Evolutionary conservation across 176 grass and related monocot genomes (phyloP), one percentile per base, ranked within the genome.

Genomic region (Zizania latifolia): DNA sequence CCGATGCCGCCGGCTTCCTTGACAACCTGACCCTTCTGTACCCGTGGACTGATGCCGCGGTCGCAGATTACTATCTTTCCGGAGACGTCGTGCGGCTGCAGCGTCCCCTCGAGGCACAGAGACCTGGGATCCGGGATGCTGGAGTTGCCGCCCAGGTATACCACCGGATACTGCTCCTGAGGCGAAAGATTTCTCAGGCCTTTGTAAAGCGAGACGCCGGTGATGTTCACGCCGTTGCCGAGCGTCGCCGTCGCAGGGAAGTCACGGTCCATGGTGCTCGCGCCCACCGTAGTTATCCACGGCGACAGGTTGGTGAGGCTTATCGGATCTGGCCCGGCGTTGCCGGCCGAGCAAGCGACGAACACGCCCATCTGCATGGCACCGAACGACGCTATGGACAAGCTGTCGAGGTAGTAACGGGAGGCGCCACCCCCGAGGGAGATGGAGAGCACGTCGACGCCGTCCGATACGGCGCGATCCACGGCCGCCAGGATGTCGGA

Each of bases 351-450:
- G 79, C 95, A 99, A 56, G 95, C 92, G 57, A 99, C 77, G 83
- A 99, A 99, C 39, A 99, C 95, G 37, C 95, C 95, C 95, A 79
- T 94, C 89, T 90, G 89, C 95, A 99, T 94, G 65, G 95, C 95
- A 10, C 91, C 95, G 9, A 99, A 99, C 2, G 95, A 82, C 11
- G 95, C 92, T 4, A 99, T 82, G 21, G 95, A 89, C 50, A 99
- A 35, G 64, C 92, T 99, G 79, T 99, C 95, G 15, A 73, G 86
- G 81, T 86, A 87, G 70, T 99, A 99, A 1, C 82, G 76, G 39
- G 95, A 90, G 15, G 90, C 79, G 13, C 95, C 92, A 24, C 95
- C 92, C n/a, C 95, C 95, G 37, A 99, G 96, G 38, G 96, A 99
- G 85, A 99, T 92, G 84, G 96, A 99, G 79, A 99, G 86, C 59